Conservation (phyloP, 305 asterid species). For the Solanum aculeatissimum region DNA sequence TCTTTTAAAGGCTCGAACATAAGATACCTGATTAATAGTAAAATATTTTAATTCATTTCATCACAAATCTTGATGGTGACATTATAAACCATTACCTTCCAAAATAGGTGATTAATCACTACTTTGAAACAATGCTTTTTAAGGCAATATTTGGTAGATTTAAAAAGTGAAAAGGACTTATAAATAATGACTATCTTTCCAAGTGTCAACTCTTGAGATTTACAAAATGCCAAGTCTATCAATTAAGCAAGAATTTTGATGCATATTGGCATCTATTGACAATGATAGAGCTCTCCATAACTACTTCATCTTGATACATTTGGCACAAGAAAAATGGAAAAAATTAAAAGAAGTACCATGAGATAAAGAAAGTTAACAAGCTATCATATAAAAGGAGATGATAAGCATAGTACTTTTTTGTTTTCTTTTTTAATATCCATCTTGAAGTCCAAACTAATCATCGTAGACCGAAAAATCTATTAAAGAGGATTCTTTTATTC, state of each 20-base stretch:
- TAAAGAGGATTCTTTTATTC: not conserved
- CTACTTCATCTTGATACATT: not conserved
- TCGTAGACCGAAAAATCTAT: accelerated
- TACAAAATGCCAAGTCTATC: not conserved
- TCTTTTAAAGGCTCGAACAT: not conserved
- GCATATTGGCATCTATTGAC: not conserved
- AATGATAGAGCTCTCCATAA: not conserved
- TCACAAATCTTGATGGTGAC: not conserved
- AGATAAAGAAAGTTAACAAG: not conserved
- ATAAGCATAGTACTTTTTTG: not conserved
- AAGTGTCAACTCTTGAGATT: not conserved
- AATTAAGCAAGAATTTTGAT: not conserved
- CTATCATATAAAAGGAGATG: not conserved
- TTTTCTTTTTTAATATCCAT: not conserved
- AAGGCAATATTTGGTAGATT: not conserved
- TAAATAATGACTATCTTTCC: not conserved
- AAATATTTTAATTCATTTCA: not conserved
- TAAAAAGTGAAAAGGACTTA: not conserved
- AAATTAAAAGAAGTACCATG: not conserved
- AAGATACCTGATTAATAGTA: not conserved
- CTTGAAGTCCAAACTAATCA: not conserved
- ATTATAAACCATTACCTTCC: not conserved
- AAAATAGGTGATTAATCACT: not conserved
- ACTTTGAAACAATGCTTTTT: not conserved
- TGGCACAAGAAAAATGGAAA: not conserved